Percentiles rank a stretch among this genome's conserved stretches.
Conservation (phyloP, 2,329 filamentous ascomycete species). For the Pezizomycotina sp. region DNA sequence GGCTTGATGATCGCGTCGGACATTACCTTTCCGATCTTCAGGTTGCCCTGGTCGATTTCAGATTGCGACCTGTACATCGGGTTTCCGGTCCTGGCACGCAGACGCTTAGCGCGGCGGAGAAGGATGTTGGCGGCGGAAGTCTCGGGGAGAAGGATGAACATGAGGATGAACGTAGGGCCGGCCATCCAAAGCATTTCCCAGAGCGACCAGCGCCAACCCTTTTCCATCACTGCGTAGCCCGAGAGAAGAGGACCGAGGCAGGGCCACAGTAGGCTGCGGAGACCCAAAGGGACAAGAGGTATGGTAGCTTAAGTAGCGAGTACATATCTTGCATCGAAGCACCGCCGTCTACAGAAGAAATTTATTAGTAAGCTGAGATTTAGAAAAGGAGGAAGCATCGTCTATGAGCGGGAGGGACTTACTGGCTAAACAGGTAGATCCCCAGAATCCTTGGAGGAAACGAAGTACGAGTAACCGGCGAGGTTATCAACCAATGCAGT, state of each 20-base stretch:
- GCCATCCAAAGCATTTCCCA: conserved; percentile 48
- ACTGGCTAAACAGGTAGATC: conserved; percentile 48
- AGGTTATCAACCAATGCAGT: conserved; percentile 47
- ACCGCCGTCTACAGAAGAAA: no score
- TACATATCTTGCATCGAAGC: conserved; percentile 40
- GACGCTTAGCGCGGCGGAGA: conserved; percentile 42
- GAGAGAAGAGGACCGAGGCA: conserved; percentile 45
- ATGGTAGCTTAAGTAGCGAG: conserved; percentile 39
- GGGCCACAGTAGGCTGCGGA: conserved; percentile 38
- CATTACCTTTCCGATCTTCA: conserved; percentile 35
- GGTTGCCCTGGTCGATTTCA: conserved; percentile 45
- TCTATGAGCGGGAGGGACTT: conserved; percentile 34
- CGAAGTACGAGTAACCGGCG: conserved; percentile 46
- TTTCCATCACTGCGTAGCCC: conserved; percentile 42
- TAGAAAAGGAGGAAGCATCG: conserved; percentile 29
- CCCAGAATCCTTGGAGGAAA: conserved; percentile 51
- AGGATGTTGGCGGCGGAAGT: conserved; percentile 45
- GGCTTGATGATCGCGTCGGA: conserved; percentile 45
- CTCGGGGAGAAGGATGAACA: conserved; percentile 49
- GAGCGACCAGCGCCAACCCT: conserved; percentile 47
- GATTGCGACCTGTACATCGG: conserved; percentile 41
- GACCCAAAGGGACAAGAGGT: conserved; percentile 44
- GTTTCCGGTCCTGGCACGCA: conserved; percentile 45
- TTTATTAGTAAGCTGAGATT: no score
- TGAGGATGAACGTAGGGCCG: conserved; percentile 41